Conservation (phyloP, 1,284 basidiomycete genomes). For the Rhizoctonia solani region DNA sequence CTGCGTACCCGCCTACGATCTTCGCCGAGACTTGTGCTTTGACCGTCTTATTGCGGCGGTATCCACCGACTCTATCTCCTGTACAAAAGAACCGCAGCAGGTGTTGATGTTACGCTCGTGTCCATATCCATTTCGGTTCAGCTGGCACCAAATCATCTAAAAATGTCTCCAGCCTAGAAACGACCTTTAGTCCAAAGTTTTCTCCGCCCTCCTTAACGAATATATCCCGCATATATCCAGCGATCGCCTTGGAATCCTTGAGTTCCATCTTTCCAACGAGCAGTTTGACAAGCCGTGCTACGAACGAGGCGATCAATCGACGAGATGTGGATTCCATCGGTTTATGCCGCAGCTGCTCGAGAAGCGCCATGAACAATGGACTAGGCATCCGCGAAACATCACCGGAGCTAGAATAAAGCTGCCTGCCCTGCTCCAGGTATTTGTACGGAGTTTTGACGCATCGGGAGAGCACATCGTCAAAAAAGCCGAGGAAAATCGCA, state of each 20-base stretch:
- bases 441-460: slow-evolving; percentile 84
- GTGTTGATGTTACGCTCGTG: not conserved
- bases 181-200: not conserved
- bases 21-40: not conserved
- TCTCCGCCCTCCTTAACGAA: not conserved
- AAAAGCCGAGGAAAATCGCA: slow-evolving; percentile 65
- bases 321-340: slow-evolving; percentile 15
- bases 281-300: not conserved
- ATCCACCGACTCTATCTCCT: not conserved
- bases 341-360: slow-evolving; percentile 73
- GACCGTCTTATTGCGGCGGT: not conserved
- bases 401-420: slow-evolving; percentile 19
- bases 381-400: slow-evolving; percentile 52
- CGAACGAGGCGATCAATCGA: not conserved
- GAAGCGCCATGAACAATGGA: slow-evolving; percentile 72
- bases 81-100: not conserved
- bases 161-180: not conserved
- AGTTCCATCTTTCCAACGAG: slow-evolving; percentile 17
- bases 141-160: slow-evolving; percentile 2
- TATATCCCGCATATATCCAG: slow-evolving; percentile 20
- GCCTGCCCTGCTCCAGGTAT: slow-evolving; percentile 73
- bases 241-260: not conserved
- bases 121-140: slow-evolving; percentile 2
- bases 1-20: not conserved
- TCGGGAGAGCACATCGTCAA: slow-evolving; percentile 87